Evolutionary conservation across 1,139 yeast species (phyloP).

Genomic region (Hemisphaericaspora lyxosophila): DNA sequence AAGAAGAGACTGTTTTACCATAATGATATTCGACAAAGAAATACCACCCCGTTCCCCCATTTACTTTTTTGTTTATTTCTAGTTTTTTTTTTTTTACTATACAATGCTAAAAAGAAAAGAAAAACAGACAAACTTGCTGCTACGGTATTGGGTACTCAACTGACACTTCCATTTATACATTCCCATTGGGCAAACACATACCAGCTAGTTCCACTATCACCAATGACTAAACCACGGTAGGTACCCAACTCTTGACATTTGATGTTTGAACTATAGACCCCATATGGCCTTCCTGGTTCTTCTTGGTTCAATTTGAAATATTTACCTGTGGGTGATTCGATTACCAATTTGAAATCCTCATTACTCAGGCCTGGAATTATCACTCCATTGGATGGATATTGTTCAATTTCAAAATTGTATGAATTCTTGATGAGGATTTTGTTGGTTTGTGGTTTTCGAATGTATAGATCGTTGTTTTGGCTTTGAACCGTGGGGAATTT

Average conservation of each 20-base stretch:
- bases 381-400: slow-evolving; percentile 65
- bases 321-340: slow-evolving; percentile 84
- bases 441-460: slow-evolving; percentile 79
- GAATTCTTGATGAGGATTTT: slow-evolving; percentile 55
- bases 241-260: slow-evolving; percentile 70
- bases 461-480: slow-evolving; percentile 72
- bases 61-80: too few species aligned
- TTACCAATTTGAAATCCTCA: slow-evolving; percentile 57
- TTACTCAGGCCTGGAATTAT: slow-evolving; percentile 38
- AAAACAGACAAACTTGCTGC: neutral
- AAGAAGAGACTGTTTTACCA: too few species aligned
- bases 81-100: neutral
- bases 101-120: neutral
- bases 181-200: slow-evolving; percentile 93
- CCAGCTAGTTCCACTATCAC: slow-evolving; percentile 82
- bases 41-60: neutral
- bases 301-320: slow-evolving; percentile 58
- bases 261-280: slow-evolving; percentile 58
- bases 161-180: slow-evolving; percentile 30
- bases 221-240: slow-evolving; percentile 81
- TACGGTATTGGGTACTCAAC: neutral
- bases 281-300: slow-evolving; percentile 45
- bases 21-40: too few species aligned
- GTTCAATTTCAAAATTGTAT: slow-evolving; percentile 63
- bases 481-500: slow-evolving; percentile 72